Conservation (phyloP, 306 rosid genomes). For the Quercus robur region DNA sequence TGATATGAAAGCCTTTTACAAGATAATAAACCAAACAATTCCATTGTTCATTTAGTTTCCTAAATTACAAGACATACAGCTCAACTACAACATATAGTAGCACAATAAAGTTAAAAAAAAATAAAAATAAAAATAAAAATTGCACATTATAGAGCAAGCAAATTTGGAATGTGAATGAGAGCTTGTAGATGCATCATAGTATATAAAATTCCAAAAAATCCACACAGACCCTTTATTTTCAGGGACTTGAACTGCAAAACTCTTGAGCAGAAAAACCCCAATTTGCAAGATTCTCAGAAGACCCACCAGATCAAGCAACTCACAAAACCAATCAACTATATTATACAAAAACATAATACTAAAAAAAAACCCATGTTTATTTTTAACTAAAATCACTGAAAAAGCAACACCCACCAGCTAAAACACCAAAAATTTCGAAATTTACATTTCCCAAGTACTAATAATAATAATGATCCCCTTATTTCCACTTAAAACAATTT, state of each 20-base stretch:
- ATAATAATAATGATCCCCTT: background rate
- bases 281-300: conserved; percentile 17
- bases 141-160: background rate
- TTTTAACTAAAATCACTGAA: background rate
- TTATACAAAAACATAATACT: background rate
- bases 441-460: conserved; percentile 8
- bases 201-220: conserved; percentile 7
- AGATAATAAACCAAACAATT: background rate
- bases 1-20: background rate
- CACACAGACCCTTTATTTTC: conserved; percentile 1
- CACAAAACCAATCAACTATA: background rate
- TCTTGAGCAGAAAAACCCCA: conserved; percentile 14
- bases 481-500: conserved; percentile 9
- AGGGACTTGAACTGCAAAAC: conserved; percentile 15
- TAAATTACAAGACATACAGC: background rate
- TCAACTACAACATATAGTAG: background rate
- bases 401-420: conserved; percentile 11
- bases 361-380: background rate
- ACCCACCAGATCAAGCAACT: conserved; percentile 23
- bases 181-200: background rate
- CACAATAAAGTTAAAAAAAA: background rate
- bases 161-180: conserved; percentile 13
- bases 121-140: background rate
- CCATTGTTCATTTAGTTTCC: background rate
- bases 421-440: conserved; percentile 13